Evolutionary conservation across 116 monocot genomes (phyloP), one percentile per base, ranked within the genome.

Genomic region (Posidonia oceanica): DNA sequence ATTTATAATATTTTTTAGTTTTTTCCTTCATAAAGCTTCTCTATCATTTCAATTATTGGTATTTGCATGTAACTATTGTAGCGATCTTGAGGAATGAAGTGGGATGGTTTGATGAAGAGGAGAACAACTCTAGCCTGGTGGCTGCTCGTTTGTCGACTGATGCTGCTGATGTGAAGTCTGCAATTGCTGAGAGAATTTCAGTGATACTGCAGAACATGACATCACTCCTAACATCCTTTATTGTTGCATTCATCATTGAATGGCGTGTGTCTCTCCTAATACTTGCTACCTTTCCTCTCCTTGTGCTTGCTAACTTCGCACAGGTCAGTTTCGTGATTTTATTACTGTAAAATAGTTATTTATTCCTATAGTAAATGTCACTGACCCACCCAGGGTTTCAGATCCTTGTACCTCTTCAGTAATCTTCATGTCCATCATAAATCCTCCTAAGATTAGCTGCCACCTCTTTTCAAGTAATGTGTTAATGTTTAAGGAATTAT

Each of bases 171-270:
- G 98, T 98, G 76, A 98, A 90, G 79, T 86, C 93, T 7, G 98
- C 93, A 23, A 92, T 89, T 44, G 90, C 98, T 0, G 98, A 98
- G 68, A 81, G 98, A 72, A 89, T 98, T 22, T 98, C 98, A 4
- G 92, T 92, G 18, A 92, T 98, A 62, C 77, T 98, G 72, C 98
- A 98, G 79, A 98, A 98, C 74, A 89, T 90, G 84, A 92, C 98
- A 48, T 87, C 92, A 0, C 81, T 92, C 11, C 84, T 98, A 7
- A 86, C 90, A 16, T 92, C 98, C 5, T 98, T 98, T 73, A 83
- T 98, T n/a, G 84, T 98, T 29, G 98, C 85, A n/a, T 98, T 98
- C 69, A 76, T 90, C 42, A 78, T 98, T 2, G 92, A 92, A 70
- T 93, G 98, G 98, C 83, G 93, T 41, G 89, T 98, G 4, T 80